Evolutionary conservation across 78 protist genomes (phyloP).

Genomic region (Bigelowiella natans): DNA sequence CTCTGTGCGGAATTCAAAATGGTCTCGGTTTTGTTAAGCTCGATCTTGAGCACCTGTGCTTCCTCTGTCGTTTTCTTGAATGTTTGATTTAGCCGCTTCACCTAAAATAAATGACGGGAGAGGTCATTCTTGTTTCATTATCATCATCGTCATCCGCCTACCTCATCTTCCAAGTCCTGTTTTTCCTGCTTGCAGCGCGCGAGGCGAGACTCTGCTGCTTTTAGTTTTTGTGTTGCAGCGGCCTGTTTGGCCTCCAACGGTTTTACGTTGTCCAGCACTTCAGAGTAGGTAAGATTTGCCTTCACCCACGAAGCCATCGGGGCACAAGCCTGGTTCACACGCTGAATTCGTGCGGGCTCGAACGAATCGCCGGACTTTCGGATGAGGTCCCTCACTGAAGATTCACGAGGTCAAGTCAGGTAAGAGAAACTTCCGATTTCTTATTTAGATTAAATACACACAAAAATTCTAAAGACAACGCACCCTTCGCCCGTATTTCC

Average conservation of each 20-base stretch:
- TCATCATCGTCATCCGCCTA: not conserved
- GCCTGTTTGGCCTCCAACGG: not conserved
- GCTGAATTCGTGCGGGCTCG: slow-evolving; percentile 27
- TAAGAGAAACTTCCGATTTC: too few relatives aligned
- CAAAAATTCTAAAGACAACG: not conserved
- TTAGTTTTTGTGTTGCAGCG: not conserved
- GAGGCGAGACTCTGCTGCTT: not conserved
- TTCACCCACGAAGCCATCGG: slow-evolving; percentile 76
- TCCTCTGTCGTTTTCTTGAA: slow-evolving; percentile 44
- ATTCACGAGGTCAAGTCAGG: not conserved
- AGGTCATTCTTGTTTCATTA: not conserved
- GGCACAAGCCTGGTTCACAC: slow-evolving; percentile 56
- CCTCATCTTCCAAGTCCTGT: not conserved
- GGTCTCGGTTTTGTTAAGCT: slow-evolving; percentile 28
- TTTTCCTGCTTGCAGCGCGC: not conserved
- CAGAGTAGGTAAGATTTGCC: slow-evolving; percentile 56
- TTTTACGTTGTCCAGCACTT: slow-evolving; percentile 18
- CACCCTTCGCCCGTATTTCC: slow-evolving; percentile 8
- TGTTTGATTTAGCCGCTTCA: slow-evolving; percentile 38
- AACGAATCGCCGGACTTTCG: slow-evolving; percentile 31
- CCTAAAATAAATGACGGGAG: slow-evolving; percentile 1
- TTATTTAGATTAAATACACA: not conserved
- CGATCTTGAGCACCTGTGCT: slow-evolving; percentile 32
- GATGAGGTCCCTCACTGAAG: slow-evolving; percentile 33
- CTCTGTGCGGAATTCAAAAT: slow-evolving; percentile 34